phyloP scores from a whole-genome alignment of 139 green algal species.

The Closterium sp. region DNA sequence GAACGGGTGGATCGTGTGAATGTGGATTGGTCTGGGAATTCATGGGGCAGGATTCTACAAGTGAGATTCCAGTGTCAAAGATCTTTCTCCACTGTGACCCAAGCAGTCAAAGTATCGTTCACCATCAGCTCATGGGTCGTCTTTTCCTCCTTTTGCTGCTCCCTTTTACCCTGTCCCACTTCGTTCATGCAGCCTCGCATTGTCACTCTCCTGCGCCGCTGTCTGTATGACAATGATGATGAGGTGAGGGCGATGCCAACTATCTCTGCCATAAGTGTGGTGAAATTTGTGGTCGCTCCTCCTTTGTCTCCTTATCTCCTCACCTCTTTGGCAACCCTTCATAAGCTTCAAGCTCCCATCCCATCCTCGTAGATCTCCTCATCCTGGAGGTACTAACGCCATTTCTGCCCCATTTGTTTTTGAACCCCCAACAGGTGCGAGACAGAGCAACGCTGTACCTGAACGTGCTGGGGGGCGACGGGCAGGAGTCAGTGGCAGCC shows the following conservation, averaged over 20 bases:
- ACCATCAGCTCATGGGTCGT: too few species aligned
- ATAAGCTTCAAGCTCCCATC: too few species aligned
- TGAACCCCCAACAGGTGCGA: conserved; percentile 62
- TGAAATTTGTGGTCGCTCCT: too few species aligned
- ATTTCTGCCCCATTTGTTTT: not conserved
- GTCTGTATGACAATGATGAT: conserved; percentile 95
- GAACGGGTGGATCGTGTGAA: too few species aligned
- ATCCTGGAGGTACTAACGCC: not conserved
- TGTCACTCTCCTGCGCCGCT: conserved; percentile 82
- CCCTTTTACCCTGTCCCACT: not conserved
- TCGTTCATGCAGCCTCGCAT: conserved; percentile 61
- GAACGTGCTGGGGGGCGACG: conserved; percentile 71
- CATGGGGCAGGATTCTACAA: too few species aligned
- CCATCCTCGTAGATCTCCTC: too few species aligned
- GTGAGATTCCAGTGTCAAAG: too few species aligned
- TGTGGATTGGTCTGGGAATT: too few species aligned
- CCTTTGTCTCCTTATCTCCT: too few species aligned
- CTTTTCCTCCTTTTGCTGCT: not conserved
- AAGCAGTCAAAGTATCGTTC: too few species aligned
- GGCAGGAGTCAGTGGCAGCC: conserved; percentile 30
- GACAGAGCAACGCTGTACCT: conserved; percentile 93
- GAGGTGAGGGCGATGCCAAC: conserved; percentile 59
- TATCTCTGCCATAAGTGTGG: not conserved
- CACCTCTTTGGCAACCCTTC: too few species aligned
- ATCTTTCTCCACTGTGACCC: too few species aligned